These are phyloP conservation scores for Colletotrichum gloeosporioides DNA, from an alignment of 2,329 filamentous ascomycete genomes.

Conservation along the genomic window DNA sequence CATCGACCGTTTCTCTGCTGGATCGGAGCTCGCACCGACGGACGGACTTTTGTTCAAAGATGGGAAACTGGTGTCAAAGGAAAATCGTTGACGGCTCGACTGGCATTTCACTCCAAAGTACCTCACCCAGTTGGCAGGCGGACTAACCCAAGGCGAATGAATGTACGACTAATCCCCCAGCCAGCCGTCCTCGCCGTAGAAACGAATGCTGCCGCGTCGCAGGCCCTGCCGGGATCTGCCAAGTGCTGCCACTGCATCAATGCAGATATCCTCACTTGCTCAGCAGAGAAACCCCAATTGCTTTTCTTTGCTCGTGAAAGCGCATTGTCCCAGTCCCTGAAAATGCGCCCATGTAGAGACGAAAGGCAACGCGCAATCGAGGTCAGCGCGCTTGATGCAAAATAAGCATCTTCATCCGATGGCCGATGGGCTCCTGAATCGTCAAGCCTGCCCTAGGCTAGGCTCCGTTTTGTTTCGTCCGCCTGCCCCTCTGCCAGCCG, in stretches of 20 bases:
- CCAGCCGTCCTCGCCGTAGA: background rate
- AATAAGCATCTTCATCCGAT: background rate
- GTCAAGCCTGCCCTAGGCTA: background rate
- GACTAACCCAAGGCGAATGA: background rate
- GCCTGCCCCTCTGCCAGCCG: background rate
- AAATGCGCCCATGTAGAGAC: background rate
- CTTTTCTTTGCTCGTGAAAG: background rate
- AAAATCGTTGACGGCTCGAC: background rate
- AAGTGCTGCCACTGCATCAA: background rate
- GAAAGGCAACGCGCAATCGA: background rate
- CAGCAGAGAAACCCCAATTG: background rate
- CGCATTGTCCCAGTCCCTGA: background rate
- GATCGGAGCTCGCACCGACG: background rate
- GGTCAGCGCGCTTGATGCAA: background rate
- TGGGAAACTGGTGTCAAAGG: background rate
- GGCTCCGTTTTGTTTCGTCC: background rate
- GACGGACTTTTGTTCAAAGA: background rate
- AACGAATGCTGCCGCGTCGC: background rate
- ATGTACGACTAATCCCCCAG: background rate
- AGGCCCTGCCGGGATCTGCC: background rate
- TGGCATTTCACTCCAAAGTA: background rate
- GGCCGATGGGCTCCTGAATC: background rate
- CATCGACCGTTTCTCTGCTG: constrained; percentile 4
- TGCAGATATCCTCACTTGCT: background rate
- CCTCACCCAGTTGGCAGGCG: background rate